Percentiles rank a stretch among this genome's conserved stretches.
phyloP scores from a whole-genome alignment of 495 filamentous ascomycete species.

The Neurospora pannonica region DNA sequence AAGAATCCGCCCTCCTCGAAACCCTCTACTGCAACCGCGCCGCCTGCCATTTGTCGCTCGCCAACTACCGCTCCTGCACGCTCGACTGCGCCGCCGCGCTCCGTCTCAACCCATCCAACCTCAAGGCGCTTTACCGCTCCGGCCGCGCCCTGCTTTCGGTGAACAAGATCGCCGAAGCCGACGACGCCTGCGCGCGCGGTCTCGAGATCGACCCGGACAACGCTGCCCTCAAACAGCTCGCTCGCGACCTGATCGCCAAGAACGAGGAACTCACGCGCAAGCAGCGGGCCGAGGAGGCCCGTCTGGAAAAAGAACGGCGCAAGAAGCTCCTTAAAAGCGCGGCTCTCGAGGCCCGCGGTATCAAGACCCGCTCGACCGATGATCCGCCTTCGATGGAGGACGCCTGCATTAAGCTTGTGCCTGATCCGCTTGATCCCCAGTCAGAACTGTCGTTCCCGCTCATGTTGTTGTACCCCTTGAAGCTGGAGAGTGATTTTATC shows the following conservation, averaged over 20 bases:
- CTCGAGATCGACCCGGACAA: slow-evolving; percentile 54
- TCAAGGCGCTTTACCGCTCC: slow-evolving; percentile 86
- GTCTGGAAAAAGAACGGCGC: slow-evolving; percentile 34
- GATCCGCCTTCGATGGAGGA: slow-evolving; percentile 80
- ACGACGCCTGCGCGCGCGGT: slow-evolving; percentile 63
- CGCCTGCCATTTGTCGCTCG: slow-evolving; percentile 61
- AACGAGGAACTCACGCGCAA: slow-evolving; percentile 25
- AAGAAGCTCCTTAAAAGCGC: slow-evolving; percentile 52
- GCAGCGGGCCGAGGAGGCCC: slow-evolving; percentile 39
- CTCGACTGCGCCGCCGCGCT: slow-evolving; percentile 75
- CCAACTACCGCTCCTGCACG: slow-evolving; percentile 75
- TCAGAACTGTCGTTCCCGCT: slow-evolving; percentile 66
- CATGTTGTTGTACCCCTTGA: slow-evolving; percentile 70
- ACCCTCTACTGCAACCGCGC: slow-evolving; percentile 77
- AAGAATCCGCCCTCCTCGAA: slow-evolving; percentile 52
- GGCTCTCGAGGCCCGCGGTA: slow-evolving; percentile 66
- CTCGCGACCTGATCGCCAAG: slow-evolving; percentile 44
- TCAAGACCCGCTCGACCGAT: slow-evolving; percentile 53
- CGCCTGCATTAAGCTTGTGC: slow-evolving; percentile 53
- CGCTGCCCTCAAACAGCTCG: slow-evolving; percentile 44
- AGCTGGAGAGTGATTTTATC: slow-evolving; percentile 78
- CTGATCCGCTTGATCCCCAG: slow-evolving; percentile 63
- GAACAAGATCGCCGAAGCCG: slow-evolving; percentile 62
- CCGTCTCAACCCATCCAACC: slow-evolving; percentile 61
- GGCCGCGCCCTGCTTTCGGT: slow-evolving; percentile 65